These are phyloP conservation scores for Penicillium sp. DNA, from an alignment of 2,329 filamentous ascomycete species.

Conservation along the genomic window DNA sequence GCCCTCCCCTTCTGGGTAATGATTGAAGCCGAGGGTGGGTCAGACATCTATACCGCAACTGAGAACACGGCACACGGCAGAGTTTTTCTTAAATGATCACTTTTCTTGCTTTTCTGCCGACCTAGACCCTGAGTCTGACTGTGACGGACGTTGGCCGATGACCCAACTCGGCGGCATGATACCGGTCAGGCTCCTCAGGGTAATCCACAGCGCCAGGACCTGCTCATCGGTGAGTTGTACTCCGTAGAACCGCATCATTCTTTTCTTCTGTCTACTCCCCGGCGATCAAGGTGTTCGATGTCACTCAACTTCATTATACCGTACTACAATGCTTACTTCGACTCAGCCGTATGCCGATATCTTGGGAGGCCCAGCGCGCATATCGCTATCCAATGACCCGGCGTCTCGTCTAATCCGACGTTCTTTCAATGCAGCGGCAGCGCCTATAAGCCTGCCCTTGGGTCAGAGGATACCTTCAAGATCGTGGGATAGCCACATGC, in stretches of 20 bases:
- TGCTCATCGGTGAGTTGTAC: conserved; percentile 18
- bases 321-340: conserved; percentile 25
- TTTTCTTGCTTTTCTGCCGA: conserved; percentile 11
- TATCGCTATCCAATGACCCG: conserved; percentile 14
- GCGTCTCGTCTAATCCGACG: conserved; percentile 10
- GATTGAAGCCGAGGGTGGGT: conserved; percentile 11
- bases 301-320: neutral
- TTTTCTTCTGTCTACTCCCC: neutral
- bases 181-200: conserved; percentile 8
- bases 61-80: conserved; percentile 9
- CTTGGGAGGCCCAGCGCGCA: conserved; percentile 12
- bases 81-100: conserved; percentile 3
- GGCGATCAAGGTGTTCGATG: neutral
- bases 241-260: neutral
- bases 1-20: neutral
- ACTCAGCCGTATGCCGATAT: conserved; percentile 22
- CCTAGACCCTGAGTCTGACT: neutral
- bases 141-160: conserved; percentile 20
- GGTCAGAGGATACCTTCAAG: conserved; percentile 28
- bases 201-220: conserved; percentile 8
- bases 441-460: conserved; percentile 10
- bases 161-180: conserved; percentile 18
- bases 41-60: conserved; percentile 6
- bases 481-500: conserved; percentile 64
- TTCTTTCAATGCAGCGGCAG: conserved; percentile 8